These are phyloP conservation scores for Apium graveolens DNA, from an alignment of 129 eudicot species.

Conservation along the genomic window DNA sequence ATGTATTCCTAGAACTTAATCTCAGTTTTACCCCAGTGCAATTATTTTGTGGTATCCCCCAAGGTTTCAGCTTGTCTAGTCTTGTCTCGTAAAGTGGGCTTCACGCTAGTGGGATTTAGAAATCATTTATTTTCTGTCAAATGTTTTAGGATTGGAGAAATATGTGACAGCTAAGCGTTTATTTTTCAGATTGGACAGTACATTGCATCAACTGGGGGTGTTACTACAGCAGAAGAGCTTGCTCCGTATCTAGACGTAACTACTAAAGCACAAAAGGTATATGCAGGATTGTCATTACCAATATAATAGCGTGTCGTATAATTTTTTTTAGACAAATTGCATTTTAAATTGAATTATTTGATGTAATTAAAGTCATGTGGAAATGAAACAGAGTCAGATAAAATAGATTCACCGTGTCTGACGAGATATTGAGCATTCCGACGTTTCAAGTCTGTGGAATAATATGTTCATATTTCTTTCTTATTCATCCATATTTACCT, in stretches of 20 bases:
- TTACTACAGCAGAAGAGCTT: slow-evolving; percentile 96
- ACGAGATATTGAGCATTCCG: not conserved
- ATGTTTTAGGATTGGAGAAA: not conserved
- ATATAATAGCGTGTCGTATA: not conserved
- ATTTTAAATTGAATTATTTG: not conserved
- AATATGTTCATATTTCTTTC: not conserved
- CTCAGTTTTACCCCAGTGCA: too few species aligned
- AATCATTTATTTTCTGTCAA: too few species aligned
- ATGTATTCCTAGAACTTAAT: not conserved
- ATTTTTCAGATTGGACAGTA: slow-evolving; percentile 66
- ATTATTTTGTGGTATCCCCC: not conserved
- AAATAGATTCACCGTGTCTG: not conserved
- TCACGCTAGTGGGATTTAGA: not conserved
- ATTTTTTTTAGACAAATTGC: too few species aligned
- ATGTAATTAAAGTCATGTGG: not conserved
- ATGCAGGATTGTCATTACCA: not conserved
- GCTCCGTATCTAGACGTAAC: slow-evolving; percentile 94
- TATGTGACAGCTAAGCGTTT: not conserved
- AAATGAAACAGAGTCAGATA: too few species aligned
- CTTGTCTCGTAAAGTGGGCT: not conserved
- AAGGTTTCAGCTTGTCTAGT: not conserved
- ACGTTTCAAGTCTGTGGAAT: not conserved
- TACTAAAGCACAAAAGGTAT: slow-evolving; percentile 17
- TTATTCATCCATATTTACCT: not conserved
- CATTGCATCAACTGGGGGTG: slow-evolving; percentile 78